Conservation (phyloP, 1,284 basidiomycete genomes). For the Rhodofomes roseus region DNA sequence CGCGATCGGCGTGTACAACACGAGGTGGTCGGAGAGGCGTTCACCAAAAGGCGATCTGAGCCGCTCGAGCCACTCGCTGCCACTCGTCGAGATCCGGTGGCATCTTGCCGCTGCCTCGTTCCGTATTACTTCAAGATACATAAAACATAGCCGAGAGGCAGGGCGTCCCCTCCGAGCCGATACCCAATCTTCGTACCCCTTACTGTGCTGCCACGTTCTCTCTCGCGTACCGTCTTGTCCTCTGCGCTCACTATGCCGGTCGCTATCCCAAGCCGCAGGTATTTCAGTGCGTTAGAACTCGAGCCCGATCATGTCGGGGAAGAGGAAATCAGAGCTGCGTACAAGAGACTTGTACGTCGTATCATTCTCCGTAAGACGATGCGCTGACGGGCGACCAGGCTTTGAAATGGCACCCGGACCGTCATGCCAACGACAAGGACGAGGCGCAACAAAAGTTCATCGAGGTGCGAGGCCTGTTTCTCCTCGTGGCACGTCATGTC, state of each 20-base stretch:
- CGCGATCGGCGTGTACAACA: slow-evolving; percentile 19
- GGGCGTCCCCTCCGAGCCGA: slow-evolving; percentile 8
- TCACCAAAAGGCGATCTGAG: slow-evolving; percentile 18
- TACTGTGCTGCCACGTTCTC: slow-evolving; percentile 6
- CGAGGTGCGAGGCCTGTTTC: slow-evolving; percentile 44
- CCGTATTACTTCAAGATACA: slow-evolving; percentile 22
- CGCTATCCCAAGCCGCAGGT: slow-evolving; percentile 16
- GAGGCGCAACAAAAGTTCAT: slow-evolving; percentile 72
- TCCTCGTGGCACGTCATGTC: neutral
- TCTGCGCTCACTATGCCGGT: slow-evolving; percentile 21
- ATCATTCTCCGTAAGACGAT: slow-evolving; percentile 3
- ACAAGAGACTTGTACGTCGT: slow-evolving; percentile 66
- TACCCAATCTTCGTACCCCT: slow-evolving; percentile 5
- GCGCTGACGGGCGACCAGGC: slow-evolving; percentile 45
- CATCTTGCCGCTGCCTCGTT: slow-evolving; percentile 21
- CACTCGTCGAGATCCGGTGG: slow-evolving; percentile 21
- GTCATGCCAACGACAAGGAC: slow-evolving; percentile 57
- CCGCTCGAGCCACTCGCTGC: slow-evolving; percentile 11
- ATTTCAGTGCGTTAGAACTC: slow-evolving; percentile 27
- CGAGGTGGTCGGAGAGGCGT: slow-evolving; percentile 18
- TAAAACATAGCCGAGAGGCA: slow-evolving; percentile 18
- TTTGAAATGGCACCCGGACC: slow-evolving; percentile 90
- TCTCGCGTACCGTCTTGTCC: slow-evolving; percentile 12
- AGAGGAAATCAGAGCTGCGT: slow-evolving; percentile 83
- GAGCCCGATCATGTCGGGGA: slow-evolving; percentile 33